Evolutionary conservation across 495 filamentous ascomycete genomes (phyloP).

Genomic region (Neurospora sp.): DNA sequence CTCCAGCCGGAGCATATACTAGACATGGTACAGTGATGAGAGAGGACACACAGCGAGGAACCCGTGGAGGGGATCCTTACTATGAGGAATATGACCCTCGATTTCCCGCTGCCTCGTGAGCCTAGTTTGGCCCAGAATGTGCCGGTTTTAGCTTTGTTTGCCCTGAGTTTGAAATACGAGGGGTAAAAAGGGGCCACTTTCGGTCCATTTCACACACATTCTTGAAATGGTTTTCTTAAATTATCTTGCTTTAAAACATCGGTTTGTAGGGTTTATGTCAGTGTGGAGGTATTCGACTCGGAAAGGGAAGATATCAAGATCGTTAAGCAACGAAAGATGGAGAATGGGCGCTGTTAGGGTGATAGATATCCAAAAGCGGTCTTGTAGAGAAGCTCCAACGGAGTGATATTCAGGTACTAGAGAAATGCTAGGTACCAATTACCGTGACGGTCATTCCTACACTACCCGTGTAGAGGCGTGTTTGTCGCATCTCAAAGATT

Average conservation of each 20-base stretch:
- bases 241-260: background rate
- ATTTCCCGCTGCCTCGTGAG: constrained; percentile 12
- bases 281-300: background rate
- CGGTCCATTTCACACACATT: background rate
- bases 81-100: constrained; percentile 35
- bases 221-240: background rate
- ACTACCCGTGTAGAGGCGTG: background rate
- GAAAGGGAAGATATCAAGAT: background rate
- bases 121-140: background rate
- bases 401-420: background rate
- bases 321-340: background rate
- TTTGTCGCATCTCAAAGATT: background rate
- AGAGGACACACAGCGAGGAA: constrained; percentile 1
- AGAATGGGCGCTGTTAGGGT: background rate
- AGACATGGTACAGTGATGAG: background rate
- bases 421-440: background rate
- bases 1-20: background rate
- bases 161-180: background rate
- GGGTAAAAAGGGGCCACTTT: background rate
- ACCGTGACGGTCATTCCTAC: background rate
- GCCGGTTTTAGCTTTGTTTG: background rate
- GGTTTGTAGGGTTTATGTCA: background rate
- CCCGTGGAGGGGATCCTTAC: constrained; percentile 16
- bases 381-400: background rate
- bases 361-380: background rate